A percentile compares a stretch with the other conserved stretches of the same genome.
Evolutionary conservation across 2,329 filamentous ascomycete genomes (phyloP).

Genomic region (Penicillium sclerotiorum): DNA sequence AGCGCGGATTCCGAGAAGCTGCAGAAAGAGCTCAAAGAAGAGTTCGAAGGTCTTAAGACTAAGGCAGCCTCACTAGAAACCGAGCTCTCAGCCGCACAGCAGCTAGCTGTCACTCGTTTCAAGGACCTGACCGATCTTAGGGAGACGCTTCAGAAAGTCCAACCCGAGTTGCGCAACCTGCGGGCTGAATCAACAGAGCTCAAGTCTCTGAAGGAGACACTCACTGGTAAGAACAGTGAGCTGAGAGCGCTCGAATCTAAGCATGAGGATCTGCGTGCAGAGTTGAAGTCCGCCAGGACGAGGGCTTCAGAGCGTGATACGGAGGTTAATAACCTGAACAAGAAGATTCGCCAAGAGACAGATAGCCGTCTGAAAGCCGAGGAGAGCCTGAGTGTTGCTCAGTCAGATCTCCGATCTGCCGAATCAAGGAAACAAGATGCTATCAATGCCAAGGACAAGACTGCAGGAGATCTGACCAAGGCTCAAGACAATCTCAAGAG

Average conservation of each 20-base stretch:
- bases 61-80: conserved; percentile 73
- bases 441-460: conserved; percentile 71
- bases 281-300: conserved; percentile 70
- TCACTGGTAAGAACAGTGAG: conserved; percentile 64
- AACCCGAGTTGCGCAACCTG: conserved; percentile 80
- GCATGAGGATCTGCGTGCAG: conserved; percentile 78
- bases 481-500: conserved; percentile 70
- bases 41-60: conserved; percentile 71
- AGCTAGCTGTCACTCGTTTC: conserved; percentile 83
- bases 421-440: conserved; percentile 81
- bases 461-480: conserved; percentile 68
- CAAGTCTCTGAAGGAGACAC: conserved; percentile 73
- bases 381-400: conserved; percentile 72
- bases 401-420: conserved; percentile 74
- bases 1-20: conserved; percentile 54
- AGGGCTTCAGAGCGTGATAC: conserved; percentile 72
- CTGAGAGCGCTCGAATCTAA: conserved; percentile 76
- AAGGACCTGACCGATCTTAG: conserved; percentile 82
- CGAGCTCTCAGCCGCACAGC: conserved; percentile 81
- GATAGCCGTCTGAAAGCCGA: conserved; percentile 73
- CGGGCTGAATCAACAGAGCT: conserved; percentile 75
- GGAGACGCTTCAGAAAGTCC: conserved; percentile 78
- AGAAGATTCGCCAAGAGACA: conserved; percentile 75
- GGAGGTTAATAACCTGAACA: conserved; percentile 76
- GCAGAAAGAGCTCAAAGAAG: conserved; percentile 58